These are phyloP conservation scores for Trichosporon inkin DNA, from an alignment of 1,284 basidiomycete species.

Conservation along the genomic window DNA sequence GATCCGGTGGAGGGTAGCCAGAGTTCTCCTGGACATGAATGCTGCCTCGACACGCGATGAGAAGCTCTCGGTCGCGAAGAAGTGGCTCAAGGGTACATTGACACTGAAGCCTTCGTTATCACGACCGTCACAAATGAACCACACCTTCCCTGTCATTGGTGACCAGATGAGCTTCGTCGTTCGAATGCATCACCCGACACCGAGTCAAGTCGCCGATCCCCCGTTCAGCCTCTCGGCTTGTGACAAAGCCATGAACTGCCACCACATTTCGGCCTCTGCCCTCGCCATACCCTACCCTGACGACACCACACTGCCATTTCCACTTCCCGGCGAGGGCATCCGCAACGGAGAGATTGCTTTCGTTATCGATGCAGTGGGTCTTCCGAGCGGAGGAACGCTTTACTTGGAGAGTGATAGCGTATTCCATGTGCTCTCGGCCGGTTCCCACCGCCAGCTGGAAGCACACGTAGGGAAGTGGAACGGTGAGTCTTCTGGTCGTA, in stretches of 20 bases:
- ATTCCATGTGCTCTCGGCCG: background rate
- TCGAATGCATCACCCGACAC: background rate
- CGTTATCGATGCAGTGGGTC: conserved; percentile 16
- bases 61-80: conserved; percentile 19
- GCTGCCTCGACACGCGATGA: conserved; percentile 8
- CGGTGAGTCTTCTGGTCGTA: background rate
- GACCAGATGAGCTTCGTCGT: conserved; percentile 27
- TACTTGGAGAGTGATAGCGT: background rate
- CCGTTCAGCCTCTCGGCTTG: conserved; percentile 13
- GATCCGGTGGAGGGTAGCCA: conserved; percentile 80
- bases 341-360: conserved; percentile 28
- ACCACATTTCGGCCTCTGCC: background rate
- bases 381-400: background rate
- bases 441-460: background rate
- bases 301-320: conserved; percentile 30
- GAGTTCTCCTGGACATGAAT: conserved; percentile 67
- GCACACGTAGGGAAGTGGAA: background rate
- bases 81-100: conserved; percentile 15
- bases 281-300: conserved; percentile 20
- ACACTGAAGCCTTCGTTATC: background rate
- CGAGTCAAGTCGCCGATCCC: background rate
- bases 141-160: background rate
- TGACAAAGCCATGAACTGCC: conserved; percentile 1
- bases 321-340: conserved; percentile 40
- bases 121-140: too few relatives aligned